Percentiles rank a stretch among this genome's conserved stretches.
Conservation (phyloP, 2,329 filamentous ascomycete genomes). For the Ophiosphaerella korrae region DNA sequence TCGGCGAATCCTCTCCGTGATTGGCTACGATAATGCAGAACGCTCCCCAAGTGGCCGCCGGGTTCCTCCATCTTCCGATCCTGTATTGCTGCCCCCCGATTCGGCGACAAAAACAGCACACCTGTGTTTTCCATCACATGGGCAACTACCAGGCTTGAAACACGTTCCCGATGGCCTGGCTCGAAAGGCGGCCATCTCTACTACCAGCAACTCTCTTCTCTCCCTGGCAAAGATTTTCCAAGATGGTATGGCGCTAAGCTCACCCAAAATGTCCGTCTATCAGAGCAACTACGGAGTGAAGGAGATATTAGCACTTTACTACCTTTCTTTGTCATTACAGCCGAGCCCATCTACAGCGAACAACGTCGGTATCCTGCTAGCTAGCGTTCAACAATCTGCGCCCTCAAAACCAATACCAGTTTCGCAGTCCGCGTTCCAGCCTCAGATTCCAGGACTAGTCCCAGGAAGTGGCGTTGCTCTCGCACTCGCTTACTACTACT, state of each 20-base stretch:
- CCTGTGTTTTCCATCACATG: conserved; percentile 77
- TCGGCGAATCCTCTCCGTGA: conserved; percentile 72
- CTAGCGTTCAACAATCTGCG: conserved; percentile 79
- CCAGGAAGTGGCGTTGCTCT: conserved; percentile 87
- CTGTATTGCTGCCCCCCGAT: conserved; percentile 81
- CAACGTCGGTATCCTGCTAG: conserved; percentile 96
- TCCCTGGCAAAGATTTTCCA: conserved; percentile 98
- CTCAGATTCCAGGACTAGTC: conserved; percentile 73
- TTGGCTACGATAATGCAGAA: conserved; percentile 53
- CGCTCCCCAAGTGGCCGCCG: conserved; percentile 39
- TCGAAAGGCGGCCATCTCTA: conserved; percentile 81
- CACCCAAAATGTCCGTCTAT: conserved; percentile 58
- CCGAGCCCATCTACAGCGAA: conserved; percentile 97
- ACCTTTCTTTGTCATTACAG: conserved; percentile 89
- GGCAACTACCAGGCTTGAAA: conserved; percentile 78
- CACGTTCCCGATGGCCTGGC: conserved; percentile 71
- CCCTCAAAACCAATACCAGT: conserved; percentile 51
- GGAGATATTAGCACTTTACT: conserved; percentile 93
- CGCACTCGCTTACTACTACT: conserved; percentile 92
- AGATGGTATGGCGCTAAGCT: conserved; percentile 84
- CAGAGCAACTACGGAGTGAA: conserved; percentile 76
- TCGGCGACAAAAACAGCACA: conserved; percentile 81
- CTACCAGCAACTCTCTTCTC: conserved; percentile 91
- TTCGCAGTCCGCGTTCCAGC: conserved; percentile 42
- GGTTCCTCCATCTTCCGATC: conserved; percentile 54